phyloP scores from a whole-genome alignment of 306 rosid genomes.

The Astragalus membranaceus region DNA sequence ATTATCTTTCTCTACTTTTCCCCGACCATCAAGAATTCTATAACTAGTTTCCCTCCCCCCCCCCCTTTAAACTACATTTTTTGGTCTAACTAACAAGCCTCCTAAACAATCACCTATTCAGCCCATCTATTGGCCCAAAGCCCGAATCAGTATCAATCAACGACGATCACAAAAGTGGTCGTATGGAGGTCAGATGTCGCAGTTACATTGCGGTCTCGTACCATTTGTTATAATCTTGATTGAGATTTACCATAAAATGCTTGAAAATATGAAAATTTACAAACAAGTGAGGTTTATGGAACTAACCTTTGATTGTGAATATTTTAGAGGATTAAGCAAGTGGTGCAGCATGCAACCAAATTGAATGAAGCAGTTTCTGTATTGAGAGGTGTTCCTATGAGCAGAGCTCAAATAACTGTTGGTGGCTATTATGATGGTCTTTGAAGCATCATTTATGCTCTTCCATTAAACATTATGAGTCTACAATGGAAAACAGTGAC shows the following conservation, averaged over 20 bases:
- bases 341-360: conserved; percentile 49
- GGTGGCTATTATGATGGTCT: conserved; percentile 59
- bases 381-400: conserved; percentile 49
- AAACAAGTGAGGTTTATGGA: neutral
- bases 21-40: too few species aligned
- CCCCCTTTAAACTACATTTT: too few species aligned
- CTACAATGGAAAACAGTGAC: neutral
- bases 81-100: too few species aligned
- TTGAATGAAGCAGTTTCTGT: conserved; percentile 62
- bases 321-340: conserved; percentile 68
- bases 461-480: neutral
- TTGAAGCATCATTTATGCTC: conserved; percentile 13
- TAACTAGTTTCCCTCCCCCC: too few species aligned
- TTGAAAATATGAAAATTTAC: neutral
- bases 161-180: too few species aligned
- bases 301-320: conserved; percentile 10
- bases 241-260: neutral
- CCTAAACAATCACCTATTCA: too few species aligned
- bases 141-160: too few species aligned
- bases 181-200: too few species aligned
- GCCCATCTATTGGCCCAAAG: too few species aligned
- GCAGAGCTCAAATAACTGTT: conserved; percentile 59
- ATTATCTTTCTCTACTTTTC: too few species aligned
- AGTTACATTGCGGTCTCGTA: too few species aligned
- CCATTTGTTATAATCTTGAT: too few species aligned